Evolutionary conservation across 306 rosid genomes (phyloP).

Genomic region (Rosa chinensis): DNA sequence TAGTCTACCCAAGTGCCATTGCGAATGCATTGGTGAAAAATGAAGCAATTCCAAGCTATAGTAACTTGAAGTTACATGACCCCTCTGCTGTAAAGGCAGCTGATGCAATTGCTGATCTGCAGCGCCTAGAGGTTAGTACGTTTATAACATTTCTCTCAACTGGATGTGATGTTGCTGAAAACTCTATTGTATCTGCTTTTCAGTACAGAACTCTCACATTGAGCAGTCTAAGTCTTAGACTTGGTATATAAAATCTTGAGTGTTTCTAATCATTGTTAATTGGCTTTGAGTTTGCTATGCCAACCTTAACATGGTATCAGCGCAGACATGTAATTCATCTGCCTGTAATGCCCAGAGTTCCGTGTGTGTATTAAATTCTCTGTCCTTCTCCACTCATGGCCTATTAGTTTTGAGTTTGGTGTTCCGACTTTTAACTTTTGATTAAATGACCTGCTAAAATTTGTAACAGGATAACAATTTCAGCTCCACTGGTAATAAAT

Average conservation of each 20-base stretch:
- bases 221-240: neutral
- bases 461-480: neutral
- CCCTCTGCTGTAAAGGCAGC: constrained; percentile 31
- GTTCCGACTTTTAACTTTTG: neutral
- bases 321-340: neutral
- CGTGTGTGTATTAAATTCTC: neutral
- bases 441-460: neutral
- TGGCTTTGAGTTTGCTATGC: neutral
- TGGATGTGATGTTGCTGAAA: neutral
- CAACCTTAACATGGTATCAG: neutral
- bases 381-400: neutral
- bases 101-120: constrained; percentile 52
- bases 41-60: constrained; percentile 41
- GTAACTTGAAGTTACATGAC: constrained; percentile 38
- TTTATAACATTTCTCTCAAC: neutral
- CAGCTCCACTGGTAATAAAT: neutral
- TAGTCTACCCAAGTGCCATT: constrained; percentile 77
- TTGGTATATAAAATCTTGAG: neutral
- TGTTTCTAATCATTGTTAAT: neutral
- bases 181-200: neutral
- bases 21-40: constrained; percentile 46
- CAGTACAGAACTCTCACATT: neutral
- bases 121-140: constrained; percentile 67
- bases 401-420: neutral
- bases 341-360: neutral